Conservation (phyloP, 1,139 yeast species). For the Pichia norvegensis region DNA sequence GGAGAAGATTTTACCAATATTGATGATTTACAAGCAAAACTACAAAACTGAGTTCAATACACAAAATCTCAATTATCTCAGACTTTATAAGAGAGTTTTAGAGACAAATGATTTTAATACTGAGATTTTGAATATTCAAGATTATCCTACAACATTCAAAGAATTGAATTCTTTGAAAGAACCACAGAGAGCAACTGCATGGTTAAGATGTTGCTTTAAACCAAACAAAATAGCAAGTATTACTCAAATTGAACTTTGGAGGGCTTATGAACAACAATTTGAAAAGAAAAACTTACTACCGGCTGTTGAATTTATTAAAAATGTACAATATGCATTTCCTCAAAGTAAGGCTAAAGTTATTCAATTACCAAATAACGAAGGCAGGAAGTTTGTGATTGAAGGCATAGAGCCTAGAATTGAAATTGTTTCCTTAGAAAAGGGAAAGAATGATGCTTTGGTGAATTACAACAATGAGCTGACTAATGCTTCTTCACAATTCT, state of each 20-base stretch:
- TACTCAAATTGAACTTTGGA: conserved; percentile 94
- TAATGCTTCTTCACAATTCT: conserved; percentile 7
- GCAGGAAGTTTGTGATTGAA: conserved; percentile 76
- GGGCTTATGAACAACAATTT: conserved; percentile 84
- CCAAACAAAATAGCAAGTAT: conserved; percentile 74
- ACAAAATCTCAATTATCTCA: conserved; percentile 29
- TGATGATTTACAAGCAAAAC: conserved; percentile 48
- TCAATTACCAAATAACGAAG: conserved; percentile 41
- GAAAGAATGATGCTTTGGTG: conserved; percentile 26
- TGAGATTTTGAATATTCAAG: conserved; percentile 8
- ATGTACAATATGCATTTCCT: conserved; percentile 87
- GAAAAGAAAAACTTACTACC: conserved; percentile 60
- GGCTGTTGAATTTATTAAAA: conserved; percentile 93
- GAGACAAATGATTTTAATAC: conserved; percentile 30
- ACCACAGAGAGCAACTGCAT: conserved; percentile 86
- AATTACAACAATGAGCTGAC: conserved; percentile 6
- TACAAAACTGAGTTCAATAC: conserved; percentile 31
- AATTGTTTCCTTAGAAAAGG: conserved; percentile 37
- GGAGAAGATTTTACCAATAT: conserved; percentile 51
- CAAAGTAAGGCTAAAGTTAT: conserved; percentile 92
- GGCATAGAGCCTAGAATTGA: conserved; percentile 68
- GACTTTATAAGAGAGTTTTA: conserved; percentile 35
- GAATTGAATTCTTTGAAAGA: conserved; percentile 64
- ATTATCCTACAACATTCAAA: conserved; percentile 41
- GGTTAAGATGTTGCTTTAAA: conserved; percentile 92